A percentile compares a stretch with the other conserved stretches of the same genome.
phyloP scores from a whole-genome alignment of 179 eudicot species.

The Beta lomatogona region DNA sequence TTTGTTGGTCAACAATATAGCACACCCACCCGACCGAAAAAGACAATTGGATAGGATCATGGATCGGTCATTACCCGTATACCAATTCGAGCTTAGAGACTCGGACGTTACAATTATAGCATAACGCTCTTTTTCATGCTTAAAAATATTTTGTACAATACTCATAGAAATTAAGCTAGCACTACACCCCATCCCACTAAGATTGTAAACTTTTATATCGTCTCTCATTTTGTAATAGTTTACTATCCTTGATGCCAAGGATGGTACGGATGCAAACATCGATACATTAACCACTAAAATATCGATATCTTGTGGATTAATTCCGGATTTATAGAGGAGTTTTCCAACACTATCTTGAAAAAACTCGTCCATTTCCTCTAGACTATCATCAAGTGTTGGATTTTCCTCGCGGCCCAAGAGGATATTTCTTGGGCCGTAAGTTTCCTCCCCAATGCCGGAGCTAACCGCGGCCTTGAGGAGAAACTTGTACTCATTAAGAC shows the following conservation, averaged over 20 bases:
- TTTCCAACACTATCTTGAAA: slow-evolving; percentile 47
- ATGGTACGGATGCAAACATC: slow-evolving; percentile 63
- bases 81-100: slow-evolving; percentile 85
- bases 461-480: slow-evolving; percentile 72
- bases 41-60: slow-evolving; percentile 85
- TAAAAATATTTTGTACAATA: slow-evolving; percentile 57
- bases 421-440: slow-evolving; percentile 67
- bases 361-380: slow-evolving; percentile 64
- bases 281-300: slow-evolving; percentile 77
- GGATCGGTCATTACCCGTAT: slow-evolving; percentile 77
- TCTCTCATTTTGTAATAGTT: slow-evolving; percentile 73
- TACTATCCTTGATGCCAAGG: slow-evolving; percentile 59
- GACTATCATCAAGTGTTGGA: slow-evolving; percentile 46
- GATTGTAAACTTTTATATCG: slow-evolving; percentile 68
- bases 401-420: slow-evolving; percentile 53
- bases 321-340: slow-evolving; percentile 42
- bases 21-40: slow-evolving; percentile 82
- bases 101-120: slow-evolving; percentile 86
- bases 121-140: slow-evolving; percentile 28
- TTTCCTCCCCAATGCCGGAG: slow-evolving; percentile 81
- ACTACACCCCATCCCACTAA: slow-evolving; percentile 96
- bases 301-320: slow-evolving; percentile 57
- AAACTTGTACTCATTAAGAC: slow-evolving; percentile 75
- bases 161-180: slow-evolving; percentile 77
- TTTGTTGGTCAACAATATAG: slow-evolving; percentile 66